Conservation (phyloP, 1,139 yeast species). For the Taphrina confusa region DNA sequence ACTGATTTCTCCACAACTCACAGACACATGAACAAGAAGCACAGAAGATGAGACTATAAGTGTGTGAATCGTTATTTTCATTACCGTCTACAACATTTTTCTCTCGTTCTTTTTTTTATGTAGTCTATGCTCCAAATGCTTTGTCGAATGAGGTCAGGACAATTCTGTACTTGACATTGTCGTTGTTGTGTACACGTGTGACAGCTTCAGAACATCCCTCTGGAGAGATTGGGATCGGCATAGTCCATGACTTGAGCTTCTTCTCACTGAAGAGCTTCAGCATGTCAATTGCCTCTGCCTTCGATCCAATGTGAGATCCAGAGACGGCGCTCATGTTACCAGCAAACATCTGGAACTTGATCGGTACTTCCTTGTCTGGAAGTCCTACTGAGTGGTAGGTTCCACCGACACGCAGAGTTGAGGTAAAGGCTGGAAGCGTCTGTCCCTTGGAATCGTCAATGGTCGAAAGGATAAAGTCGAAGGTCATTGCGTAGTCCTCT, state of each 20-base stretch:
- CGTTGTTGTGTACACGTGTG: slow-evolving; percentile 49
- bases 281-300: slow-evolving; percentile 38
- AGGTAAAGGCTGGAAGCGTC: slow-evolving; percentile 42
- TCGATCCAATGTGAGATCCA: slow-evolving; percentile 40
- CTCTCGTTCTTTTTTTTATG: not conserved
- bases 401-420: slow-evolving; percentile 43
- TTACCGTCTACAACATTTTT: not conserved
- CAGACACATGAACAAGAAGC: no score
- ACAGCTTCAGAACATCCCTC: slow-evolving; percentile 38
- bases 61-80: not conserved
- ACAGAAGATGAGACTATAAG: not conserved
- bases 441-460: slow-evolving; percentile 42
- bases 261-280: slow-evolving; percentile 40
- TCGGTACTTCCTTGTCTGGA: slow-evolving; percentile 41
- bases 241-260: slow-evolving; percentile 40
- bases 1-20: no score
- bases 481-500: slow-evolving; percentile 38
- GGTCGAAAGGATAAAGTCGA: slow-evolving; percentile 45
- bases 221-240: slow-evolving; percentile 38
- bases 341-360: slow-evolving; percentile 39
- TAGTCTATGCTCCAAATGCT: slow-evolving; percentile 38
- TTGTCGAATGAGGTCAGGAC: slow-evolving; percentile 61
- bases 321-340: slow-evolving; percentile 38
- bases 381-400: slow-evolving; percentile 43
- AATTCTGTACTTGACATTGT: slow-evolving; percentile 61